Evolutionary conservation across 2,329 filamentous ascomycete species (phyloP).

Genomic region (Escovopsis sp.): DNA sequence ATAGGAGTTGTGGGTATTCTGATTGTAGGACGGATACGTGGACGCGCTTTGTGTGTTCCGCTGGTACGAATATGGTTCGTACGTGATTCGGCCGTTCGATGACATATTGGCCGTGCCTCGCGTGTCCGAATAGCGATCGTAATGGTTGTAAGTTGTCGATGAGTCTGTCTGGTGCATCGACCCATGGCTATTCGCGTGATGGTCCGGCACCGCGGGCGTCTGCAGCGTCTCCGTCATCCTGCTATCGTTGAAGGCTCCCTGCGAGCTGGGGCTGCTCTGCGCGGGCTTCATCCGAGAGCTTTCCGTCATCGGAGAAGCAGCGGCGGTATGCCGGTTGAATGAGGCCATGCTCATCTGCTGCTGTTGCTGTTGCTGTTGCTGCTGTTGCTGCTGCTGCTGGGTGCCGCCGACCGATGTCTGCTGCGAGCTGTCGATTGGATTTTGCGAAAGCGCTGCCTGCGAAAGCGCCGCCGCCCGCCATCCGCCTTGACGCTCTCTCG

Average conservation of each 20-base stretch:
- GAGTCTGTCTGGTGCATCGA: neutral
- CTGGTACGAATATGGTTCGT: conserved; percentile 22
- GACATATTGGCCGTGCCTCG: neutral
- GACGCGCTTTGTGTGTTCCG: conserved; percentile 6
- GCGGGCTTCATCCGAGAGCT: conserved; percentile 18
- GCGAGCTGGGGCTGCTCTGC: conserved; percentile 18
- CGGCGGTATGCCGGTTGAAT: conserved; percentile 14
- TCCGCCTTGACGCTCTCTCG: neutral
- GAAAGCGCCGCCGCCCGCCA: conserved; percentile 4
- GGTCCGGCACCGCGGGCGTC: conserved; percentile 2
- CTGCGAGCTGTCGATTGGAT: conserved; percentile 13
- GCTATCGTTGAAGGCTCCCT: conserved; percentile 14
- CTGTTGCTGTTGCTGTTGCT: neutral
- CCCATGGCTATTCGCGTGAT: neutral
- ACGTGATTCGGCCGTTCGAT: conserved; percentile 9
- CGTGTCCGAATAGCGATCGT: conserved; percentile 8
- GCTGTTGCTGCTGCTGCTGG: conserved; percentile 1
- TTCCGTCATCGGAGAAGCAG: conserved; percentile 17
- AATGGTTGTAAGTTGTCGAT: conserved; percentile 9
- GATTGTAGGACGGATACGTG: conserved; percentile 12
- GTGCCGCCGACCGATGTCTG: conserved; percentile 12
- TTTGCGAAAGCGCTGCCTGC: conserved; percentile 6
- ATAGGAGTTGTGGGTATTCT: conserved; percentile 19
- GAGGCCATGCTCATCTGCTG: conserved; percentile 5
- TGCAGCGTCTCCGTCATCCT: conserved; percentile 3